phyloP scores from a whole-genome alignment of 768 basidiomycete species.

The Mrakia frigida region DNA sequence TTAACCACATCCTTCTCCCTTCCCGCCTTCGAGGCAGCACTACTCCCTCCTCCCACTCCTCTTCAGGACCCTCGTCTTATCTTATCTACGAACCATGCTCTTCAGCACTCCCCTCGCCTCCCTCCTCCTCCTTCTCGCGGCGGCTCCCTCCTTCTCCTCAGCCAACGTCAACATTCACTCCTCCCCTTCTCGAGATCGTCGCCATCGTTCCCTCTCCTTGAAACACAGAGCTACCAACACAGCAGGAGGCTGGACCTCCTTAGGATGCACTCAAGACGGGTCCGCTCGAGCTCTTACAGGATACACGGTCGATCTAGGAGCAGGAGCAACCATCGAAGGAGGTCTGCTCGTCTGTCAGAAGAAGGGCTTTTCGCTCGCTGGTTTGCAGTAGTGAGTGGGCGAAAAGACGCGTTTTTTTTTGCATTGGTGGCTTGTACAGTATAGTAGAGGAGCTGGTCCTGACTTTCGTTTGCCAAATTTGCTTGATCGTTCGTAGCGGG shows the following conservation, averaged over 20 bases:
- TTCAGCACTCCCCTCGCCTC: neutral
- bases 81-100: neutral
- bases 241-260: conserved; percentile 7
- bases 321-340: neutral
- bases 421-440: no score
- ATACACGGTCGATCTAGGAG: neutral
- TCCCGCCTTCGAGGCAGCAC: no score
- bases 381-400: neutral
- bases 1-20: neutral
- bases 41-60: neutral
- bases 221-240: neutral
- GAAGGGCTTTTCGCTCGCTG: neutral
- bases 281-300: neutral
- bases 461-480: neutral
- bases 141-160: neutral
- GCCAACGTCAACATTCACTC: neutral
- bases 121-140: neutral
- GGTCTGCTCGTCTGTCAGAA: neutral
- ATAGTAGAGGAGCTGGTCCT: neutral
- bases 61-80: neutral
- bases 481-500: neutral
- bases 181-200: neutral
- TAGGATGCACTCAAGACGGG: conserved; percentile 9
- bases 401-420: neutral
- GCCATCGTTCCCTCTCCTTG: neutral